Conservation (phyloP, 2,329 filamentous ascomycete species). For the Ophioceras dolichostomum region DNA sequence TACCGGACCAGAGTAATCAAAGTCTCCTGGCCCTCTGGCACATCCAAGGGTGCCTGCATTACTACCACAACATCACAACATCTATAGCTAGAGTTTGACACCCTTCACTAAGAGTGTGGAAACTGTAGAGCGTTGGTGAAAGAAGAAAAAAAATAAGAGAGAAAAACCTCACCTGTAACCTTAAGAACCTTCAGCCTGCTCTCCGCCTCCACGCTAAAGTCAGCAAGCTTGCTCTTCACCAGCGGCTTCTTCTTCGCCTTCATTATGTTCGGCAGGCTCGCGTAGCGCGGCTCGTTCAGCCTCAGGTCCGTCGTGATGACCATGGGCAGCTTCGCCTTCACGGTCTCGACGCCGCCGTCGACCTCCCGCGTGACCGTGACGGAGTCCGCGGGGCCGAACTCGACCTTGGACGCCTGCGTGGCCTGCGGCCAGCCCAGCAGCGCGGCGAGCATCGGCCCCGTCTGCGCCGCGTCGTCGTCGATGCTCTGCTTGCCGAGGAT, state of each 20-base stretch:
- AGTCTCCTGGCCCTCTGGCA: too few species aligned
- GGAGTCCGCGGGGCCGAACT: constrained; percentile 56
- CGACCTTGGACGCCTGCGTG: constrained; percentile 79
- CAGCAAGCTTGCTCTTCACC: constrained; percentile 77
- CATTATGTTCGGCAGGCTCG: constrained; percentile 96
- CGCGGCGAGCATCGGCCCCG: constrained; percentile 94
- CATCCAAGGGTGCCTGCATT: too few species aligned
- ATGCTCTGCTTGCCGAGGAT: constrained; percentile 97
- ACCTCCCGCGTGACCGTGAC: constrained; percentile 83
- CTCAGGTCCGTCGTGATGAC: constrained; percentile 90
- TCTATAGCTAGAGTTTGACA: too few species aligned
- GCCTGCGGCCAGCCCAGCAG: constrained; percentile 88
- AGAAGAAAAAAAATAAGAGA: background rate
- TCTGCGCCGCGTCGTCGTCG: constrained; percentile 91
- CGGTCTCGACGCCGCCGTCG: constrained; percentile 86
- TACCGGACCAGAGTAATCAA: too few species aligned
- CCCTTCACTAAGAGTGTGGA: too few species aligned
- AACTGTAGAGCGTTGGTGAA: too few species aligned
- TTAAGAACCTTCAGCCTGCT: constrained; percentile 79
- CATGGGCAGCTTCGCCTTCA: constrained; percentile 77
- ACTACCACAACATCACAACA: too few species aligned
- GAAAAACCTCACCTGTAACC: constrained; percentile 57
- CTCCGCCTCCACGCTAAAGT: constrained; percentile 65
- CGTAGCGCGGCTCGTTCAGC: constrained; percentile 90
- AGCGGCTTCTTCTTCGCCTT: constrained; percentile 99